phyloP scores from a whole-genome alignment of 768 basidiomycete species.

The Suillus hirtellus region DNA sequence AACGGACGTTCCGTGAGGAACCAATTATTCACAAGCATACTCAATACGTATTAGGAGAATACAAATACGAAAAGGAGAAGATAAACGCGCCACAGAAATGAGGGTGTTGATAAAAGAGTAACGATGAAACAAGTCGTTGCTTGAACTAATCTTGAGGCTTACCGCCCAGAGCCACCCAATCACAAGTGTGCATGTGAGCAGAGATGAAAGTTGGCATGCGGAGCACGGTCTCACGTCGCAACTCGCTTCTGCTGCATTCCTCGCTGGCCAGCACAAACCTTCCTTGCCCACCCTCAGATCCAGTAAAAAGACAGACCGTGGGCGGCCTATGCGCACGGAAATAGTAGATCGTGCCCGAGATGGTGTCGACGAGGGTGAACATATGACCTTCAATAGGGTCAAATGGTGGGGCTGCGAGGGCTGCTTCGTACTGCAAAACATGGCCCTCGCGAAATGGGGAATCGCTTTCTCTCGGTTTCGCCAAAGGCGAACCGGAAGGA shows the following conservation, averaged over 20 bases:
- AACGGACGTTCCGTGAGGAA: background rate
- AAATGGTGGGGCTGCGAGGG: background rate
- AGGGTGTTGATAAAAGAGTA: background rate
- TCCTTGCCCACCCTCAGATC: conserved; percentile 23
- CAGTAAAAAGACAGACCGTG: conserved; percentile 26
- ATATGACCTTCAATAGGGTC: conserved; percentile 8
- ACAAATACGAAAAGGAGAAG: background rate
- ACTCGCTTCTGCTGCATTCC: conserved; percentile 19
- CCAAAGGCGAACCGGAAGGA: conserved; percentile 19
- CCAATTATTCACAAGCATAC: background rate
- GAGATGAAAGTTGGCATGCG: conserved; percentile 25
- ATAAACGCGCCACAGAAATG: background rate
- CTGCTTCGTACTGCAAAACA: conserved; percentile 8
- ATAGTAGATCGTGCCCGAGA: conserved; percentile 25
- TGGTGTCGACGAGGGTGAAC: conserved; percentile 27
- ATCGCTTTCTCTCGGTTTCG: background rate
- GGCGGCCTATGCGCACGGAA: conserved; percentile 24
- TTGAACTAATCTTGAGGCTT: too few relatives aligned
- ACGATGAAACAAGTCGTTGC: background rate
- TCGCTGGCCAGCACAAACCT: conserved; percentile 26
- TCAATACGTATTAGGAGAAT: background rate
- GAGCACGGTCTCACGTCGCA: conserved; percentile 28
- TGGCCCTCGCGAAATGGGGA: conserved; percentile 24
- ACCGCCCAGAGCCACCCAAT: conserved; percentile 23
- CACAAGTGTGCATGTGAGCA: conserved; percentile 21